These are phyloP conservation scores for Brassica cretica DNA, from an alignment of 345 rosid genomes.

Conservation along the genomic window DNA sequence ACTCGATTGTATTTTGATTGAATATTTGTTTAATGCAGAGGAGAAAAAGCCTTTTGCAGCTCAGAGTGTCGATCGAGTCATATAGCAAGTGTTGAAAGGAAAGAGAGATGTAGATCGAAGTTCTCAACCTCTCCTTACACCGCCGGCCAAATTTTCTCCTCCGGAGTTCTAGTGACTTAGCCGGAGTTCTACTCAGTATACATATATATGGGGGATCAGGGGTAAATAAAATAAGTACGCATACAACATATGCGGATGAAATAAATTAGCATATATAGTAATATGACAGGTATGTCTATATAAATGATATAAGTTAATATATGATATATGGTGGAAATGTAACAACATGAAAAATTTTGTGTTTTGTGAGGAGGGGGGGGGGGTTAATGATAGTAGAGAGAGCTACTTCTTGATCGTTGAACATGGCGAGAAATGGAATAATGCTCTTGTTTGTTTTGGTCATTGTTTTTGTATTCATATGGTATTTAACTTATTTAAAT, in stretches of 20 bases:
- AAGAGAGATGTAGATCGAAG: constrained; percentile 61
- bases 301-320: not conserved
- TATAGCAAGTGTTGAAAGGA: constrained; percentile 60
- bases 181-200: constrained; percentile 24
- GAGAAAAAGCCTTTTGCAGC: constrained; percentile 89
- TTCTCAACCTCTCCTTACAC: constrained; percentile 51
- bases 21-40: constrained; percentile 43
- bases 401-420: constrained; percentile 32
- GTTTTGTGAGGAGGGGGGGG: constrained; percentile 29
- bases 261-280: constrained; percentile 26
- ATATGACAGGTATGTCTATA: constrained; percentile 26
- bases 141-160: constrained; percentile 56
- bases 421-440: constrained; percentile 24
- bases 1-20: not conserved
- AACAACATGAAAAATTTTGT: constrained; percentile 32
- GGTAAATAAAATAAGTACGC: constrained; percentile 32
- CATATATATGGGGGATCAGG: constrained; percentile 20
- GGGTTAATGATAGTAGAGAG: constrained; percentile 12
- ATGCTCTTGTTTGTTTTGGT: constrained; percentile 16
- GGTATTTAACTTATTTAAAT: constrained; percentile 26
- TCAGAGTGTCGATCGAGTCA: constrained; percentile 71
- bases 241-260: constrained; percentile 11
- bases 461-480: constrained; percentile 8
- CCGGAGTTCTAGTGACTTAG: constrained; percentile 79
- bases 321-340: constrained; percentile 24